These are phyloP conservation scores for Candida incommunis DNA, from an alignment of 805 yeast genomes.

Conservation along the genomic window DNA sequence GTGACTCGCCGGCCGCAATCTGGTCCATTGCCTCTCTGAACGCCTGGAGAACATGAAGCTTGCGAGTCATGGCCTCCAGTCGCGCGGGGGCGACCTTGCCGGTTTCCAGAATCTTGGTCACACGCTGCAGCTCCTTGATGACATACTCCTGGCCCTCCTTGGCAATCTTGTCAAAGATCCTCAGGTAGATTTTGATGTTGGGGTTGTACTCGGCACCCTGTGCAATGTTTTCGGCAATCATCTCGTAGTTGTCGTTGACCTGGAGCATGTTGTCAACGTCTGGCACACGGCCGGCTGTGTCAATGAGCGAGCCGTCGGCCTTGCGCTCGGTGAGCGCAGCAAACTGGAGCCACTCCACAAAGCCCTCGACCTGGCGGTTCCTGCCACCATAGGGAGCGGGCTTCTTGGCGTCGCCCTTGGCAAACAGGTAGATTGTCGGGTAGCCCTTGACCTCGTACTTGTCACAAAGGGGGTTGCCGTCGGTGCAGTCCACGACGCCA, in stretches of 20 bases:
- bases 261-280: constrained; percentile 21
- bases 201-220: constrained; percentile 19
- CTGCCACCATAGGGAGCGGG: constrained; percentile 39
- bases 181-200: constrained; percentile 14
- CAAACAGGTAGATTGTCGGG: constrained; percentile 44
- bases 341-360: constrained; percentile 34
- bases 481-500: constrained; percentile 35
- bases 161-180: constrained; percentile 16
- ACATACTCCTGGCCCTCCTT: constrained; percentile 25
- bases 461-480: constrained; percentile 25
- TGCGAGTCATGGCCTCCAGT: constrained; percentile 35
- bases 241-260: constrained; percentile 17
- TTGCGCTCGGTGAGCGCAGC: constrained; percentile 28
- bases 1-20: neutral
- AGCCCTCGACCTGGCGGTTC: constrained; percentile 33
- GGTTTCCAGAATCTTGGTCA: constrained; percentile 26
- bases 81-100: constrained; percentile 27
- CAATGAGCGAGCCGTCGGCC: constrained; percentile 26
- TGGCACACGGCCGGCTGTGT: constrained; percentile 27
- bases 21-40: constrained; percentile 9
- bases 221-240: constrained; percentile 7
- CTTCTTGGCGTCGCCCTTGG: constrained; percentile 31
- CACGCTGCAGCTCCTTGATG: constrained; percentile 31
- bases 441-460: constrained; percentile 30
- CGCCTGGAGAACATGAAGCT: constrained; percentile 35